Percentiles rank a stretch among this genome's conserved stretches.
phyloP scores from a whole-genome alignment of 805 yeast genomes.

The Wickerhamiella parazyma region DNA sequence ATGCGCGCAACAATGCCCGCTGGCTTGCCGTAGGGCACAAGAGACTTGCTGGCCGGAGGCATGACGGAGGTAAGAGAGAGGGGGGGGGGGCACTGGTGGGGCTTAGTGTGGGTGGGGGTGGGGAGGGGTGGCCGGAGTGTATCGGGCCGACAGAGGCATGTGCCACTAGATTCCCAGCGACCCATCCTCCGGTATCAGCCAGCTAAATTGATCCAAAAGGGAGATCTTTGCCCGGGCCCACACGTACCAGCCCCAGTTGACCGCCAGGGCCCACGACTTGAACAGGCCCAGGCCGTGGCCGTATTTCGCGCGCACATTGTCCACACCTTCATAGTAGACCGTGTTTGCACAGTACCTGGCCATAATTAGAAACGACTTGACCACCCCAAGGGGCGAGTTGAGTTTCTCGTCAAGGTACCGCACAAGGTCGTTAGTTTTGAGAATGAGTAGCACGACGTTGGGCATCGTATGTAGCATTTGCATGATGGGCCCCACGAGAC shows the following conservation, averaged over 20 bases:
- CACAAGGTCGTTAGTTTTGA: slow-evolving; percentile 89
- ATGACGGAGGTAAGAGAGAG: neutral
- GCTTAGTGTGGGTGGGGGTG: neutral
- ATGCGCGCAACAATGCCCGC: neutral
- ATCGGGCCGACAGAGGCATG: neutral
- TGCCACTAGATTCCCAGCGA: neutral
- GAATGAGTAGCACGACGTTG: slow-evolving; percentile 64
- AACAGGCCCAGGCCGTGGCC: slow-evolving; percentile 4
- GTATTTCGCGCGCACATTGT: slow-evolving; percentile 22
- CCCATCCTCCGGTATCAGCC: slow-evolving; percentile 2
- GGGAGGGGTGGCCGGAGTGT: too few species aligned
- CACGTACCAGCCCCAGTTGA: slow-evolving; percentile 2
- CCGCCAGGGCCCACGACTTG: slow-evolving; percentile 2
- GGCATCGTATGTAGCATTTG: slow-evolving; percentile 67
- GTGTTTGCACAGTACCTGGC: slow-evolving; percentile 78
- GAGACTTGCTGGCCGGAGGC: neutral
- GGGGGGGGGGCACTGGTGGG: neutral
- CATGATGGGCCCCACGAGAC: slow-evolving; percentile 65
- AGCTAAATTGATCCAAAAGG: neutral
- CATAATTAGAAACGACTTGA: slow-evolving; percentile 76
- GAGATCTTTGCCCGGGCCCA: neutral
- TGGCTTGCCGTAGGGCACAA: slow-evolving; percentile 5
- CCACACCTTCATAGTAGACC: slow-evolving; percentile 55
- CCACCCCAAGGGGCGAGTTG: slow-evolving; percentile 72
- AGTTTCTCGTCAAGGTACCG: slow-evolving; percentile 76